phyloP scores from a whole-genome alignment of 441 rosid genomes.

The Eutrema salsugineum region DNA sequence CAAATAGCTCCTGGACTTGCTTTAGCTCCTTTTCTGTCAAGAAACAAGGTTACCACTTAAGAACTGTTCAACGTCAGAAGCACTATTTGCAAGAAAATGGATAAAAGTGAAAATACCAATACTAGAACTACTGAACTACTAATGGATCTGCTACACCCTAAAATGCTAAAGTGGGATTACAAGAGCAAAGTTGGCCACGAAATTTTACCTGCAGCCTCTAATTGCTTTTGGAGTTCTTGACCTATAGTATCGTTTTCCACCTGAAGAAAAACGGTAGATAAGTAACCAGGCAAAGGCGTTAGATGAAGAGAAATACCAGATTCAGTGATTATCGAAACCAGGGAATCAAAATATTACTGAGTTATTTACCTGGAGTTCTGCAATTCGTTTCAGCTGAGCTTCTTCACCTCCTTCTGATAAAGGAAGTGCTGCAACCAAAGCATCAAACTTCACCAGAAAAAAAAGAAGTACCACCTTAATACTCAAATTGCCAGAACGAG shows the following conservation, averaged over 20 bases:
- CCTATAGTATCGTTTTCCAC: constrained; percentile 79
- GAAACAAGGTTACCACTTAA: background rate
- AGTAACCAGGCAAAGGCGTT: background rate
- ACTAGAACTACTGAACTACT: background rate
- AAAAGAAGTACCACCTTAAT: background rate
- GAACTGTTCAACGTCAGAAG: background rate
- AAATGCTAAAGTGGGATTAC: background rate
- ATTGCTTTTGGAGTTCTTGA: constrained; percentile 84
- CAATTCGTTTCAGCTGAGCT: constrained; percentile 79
- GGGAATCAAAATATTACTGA: background rate
- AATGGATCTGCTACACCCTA: background rate
- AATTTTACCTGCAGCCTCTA: constrained; percentile 85
- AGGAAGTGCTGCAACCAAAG: constrained; percentile 87
- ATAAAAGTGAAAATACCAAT: background rate
- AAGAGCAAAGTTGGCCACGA: background rate
- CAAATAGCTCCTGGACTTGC: constrained; percentile 79
- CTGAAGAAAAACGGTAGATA: constrained; percentile 33
- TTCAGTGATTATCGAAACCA: background rate
- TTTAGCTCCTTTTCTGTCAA: constrained; percentile 72
- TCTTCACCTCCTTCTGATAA: constrained; percentile 86
- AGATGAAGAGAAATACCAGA: background rate
- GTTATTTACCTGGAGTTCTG: constrained; percentile 60
- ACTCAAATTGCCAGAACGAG: background rate
- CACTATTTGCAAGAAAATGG: background rate
- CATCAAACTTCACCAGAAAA: constrained; percentile 60